phyloP scores from a whole-genome alignment of 2,329 filamentous ascomycete species.

The Blumeria hordei region DNA sequence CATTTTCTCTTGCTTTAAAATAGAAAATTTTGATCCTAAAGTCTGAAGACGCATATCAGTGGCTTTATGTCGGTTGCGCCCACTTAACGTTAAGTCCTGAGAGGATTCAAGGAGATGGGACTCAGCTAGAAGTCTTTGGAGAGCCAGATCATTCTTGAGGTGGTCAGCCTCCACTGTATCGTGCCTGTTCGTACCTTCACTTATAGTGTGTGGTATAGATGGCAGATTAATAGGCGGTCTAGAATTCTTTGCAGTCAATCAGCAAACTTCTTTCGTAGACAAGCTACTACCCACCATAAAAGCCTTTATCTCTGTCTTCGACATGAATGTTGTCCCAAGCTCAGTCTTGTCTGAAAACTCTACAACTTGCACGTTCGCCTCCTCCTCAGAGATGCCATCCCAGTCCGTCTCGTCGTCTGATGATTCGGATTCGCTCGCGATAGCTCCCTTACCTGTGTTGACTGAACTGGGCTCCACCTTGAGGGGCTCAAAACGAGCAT shows the following conservation, averaged over 20 bases:
- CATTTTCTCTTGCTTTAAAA: slow-evolving; percentile 66
- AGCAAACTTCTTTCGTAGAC: not conserved
- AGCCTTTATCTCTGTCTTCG: slow-evolving; percentile 47
- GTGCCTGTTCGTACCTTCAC: slow-evolving; percentile 19
- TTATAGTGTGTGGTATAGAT: slow-evolving; percentile 10
- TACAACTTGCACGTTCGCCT: slow-evolving; percentile 19
- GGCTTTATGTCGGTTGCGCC: slow-evolving; percentile 56
- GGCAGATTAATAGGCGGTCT: slow-evolving; percentile 10
- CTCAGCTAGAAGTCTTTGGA: slow-evolving; percentile 76
- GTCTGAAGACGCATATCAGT: slow-evolving; percentile 64
- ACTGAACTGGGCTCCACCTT: slow-evolving; percentile 6
- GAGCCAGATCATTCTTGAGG: slow-evolving; percentile 73
- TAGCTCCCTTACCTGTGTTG: slow-evolving; percentile 2
- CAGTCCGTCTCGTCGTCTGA: slow-evolving; percentile 26
- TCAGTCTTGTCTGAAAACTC: slow-evolving; percentile 17
- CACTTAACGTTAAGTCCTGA: slow-evolving; percentile 23
- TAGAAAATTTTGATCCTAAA: slow-evolving; percentile 52
- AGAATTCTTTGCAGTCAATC: slow-evolving; percentile 9
- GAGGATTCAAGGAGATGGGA: slow-evolving; percentile 58
- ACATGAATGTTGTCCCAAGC: slow-evolving; percentile 19
- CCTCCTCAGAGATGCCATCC: slow-evolving; percentile 33
- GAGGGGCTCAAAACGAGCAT: slow-evolving; percentile 64
- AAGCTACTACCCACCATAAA: slow-evolving; percentile 37
- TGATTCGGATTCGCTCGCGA: slow-evolving; percentile 10
- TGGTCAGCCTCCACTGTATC: slow-evolving; percentile 37